These are phyloP conservation scores for Adenanthera pavonina DNA, from an alignment of 306 rosid species.

Conservation along the genomic window DNA sequence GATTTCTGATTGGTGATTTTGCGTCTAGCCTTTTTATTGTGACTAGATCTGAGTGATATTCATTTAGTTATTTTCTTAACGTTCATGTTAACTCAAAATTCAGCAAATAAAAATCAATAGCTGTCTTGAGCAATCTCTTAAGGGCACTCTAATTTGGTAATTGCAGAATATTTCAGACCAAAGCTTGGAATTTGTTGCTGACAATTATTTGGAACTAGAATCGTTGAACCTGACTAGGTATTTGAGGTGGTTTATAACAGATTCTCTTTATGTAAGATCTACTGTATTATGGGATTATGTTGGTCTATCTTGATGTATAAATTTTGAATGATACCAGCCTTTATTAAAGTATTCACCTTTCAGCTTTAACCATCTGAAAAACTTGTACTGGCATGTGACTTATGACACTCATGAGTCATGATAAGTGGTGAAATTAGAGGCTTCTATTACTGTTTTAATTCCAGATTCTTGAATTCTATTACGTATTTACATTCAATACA, in stretches of 20 bases:
- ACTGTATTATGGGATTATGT: background rate
- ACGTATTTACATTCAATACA: conserved; percentile 11
- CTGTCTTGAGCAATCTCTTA: conserved; percentile 33
- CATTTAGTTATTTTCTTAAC: conserved; percentile 16
- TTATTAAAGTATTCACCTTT: background rate
- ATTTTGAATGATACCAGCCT: background rate
- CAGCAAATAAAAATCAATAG: background rate
- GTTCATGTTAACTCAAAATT: conserved; percentile 4
- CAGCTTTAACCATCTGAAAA: conserved; percentile 24
- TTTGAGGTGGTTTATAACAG: conserved; percentile 21
- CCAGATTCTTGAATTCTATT: background rate
- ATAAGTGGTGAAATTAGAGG: background rate
- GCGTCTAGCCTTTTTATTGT: background rate
- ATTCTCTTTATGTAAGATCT: conserved; percentile 32
- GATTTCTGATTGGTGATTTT: conserved; percentile 15
- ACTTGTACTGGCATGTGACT: conserved; percentile 25
- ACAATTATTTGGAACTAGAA: conserved; percentile 61
- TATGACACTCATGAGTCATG: conserved; percentile 1
- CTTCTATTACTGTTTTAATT: conserved; percentile 23
- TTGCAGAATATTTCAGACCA: conserved; percentile 69
- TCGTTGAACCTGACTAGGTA: conserved; percentile 77
- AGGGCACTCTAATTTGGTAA: conserved; percentile 43
- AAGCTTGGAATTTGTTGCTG: conserved; percentile 66
- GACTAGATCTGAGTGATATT: conserved; percentile 1
- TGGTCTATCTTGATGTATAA: conserved; percentile 7